Evolutionary conservation across 1,284 basidiomycete genomes (phyloP), one percentile per base, ranked within the genome.

Genomic region (Ustilago shanxiensis): DNA sequence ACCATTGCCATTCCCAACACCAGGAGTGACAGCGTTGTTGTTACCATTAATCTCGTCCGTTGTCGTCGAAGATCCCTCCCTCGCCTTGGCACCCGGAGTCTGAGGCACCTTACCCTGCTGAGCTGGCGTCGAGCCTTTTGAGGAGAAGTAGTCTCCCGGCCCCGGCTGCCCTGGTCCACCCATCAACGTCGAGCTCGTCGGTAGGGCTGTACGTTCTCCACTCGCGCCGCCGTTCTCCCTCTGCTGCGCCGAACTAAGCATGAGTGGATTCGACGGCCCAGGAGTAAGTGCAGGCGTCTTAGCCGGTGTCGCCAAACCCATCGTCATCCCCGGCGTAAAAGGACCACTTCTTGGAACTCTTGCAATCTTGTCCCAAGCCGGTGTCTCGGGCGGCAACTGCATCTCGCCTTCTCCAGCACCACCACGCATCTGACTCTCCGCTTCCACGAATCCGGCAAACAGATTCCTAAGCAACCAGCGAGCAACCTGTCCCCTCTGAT

Each of bases 401-500:
- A 41, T 20, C 1, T 49, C 53, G 1, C 20, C 50, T 2, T 57
- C 44, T 16, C 51, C 41, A 33, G 49, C 13, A 13, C 41, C 65
- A n/a, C 41, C 54, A 7, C 84, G 83, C 60, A 82, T 49, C 53
- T 72, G n/a, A 49, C 69, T 62, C 60, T 87, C 86, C 1, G 79
- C 80, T 2, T 78, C 57, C 22, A 64, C 77, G 67, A 81, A 73
- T n/a, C 72, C 68, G 66, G 80, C 74, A 56, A 86, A 86, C 11
- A 87, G 74, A 26, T 82, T 83, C 28, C 82, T 83, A 26, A 86
- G 63, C 28, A 86, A 74, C 82, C 83, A 87, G 37, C 82, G 79
- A 51, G 76, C 83, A 13, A 82, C 67, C 50, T 76, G 67, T 2
- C 72, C 69, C 26, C 82, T 56, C 47, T 91, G 89, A 82, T 98